Base-by-base conservation (phyloP, 768 basidiomycete species). In the Antrodiella citrinella region DNA sequence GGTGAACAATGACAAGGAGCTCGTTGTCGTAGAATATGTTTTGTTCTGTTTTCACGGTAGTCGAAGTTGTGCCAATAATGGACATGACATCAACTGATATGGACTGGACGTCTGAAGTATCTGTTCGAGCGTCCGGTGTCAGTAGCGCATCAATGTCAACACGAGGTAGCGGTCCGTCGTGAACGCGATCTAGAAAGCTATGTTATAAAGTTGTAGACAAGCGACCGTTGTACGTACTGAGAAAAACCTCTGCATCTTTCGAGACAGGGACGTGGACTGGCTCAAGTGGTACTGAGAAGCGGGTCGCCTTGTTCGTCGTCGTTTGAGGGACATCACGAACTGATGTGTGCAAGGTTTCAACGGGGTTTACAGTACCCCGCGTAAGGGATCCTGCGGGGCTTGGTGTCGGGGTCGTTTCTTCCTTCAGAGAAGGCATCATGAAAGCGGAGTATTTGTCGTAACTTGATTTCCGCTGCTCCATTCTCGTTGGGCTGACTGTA, bases 11-110 rank as follows among this genome's bases (percentile, higher is more conserved):
- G 1, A 76, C 79, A 18, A 90, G 67, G 5, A 81, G 67, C 60
- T 92, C 90, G 1, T 73, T 67, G 47, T 91, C 88, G 59, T 91
- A 84, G 62, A 91, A 88, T 15, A 86, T 62, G 51, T 75, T 68
- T 5, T 60, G 59, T 49, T 80, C 69, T 3, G 62, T 67, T 10
- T 71, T 67, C 10, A 89, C 55, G 1, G 73, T 56, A 1, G 67
- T 69, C 1, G 77, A 72, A 4, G 71, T 72, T 47, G 65, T 72
- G 10, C 80, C 83, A 0, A 70, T 62, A 51, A 92, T 71, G 10
- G 70, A 64, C 62, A 91, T 69, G 2, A 86, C 74, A 30, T 91
- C 89, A 2, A 89, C 78, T n/a, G 86, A 88, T 26, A 92, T 75
- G 0, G 78, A 82, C 49, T 69, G 69, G 21, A 67, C 47, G 44